Conservation (phyloP, 2,329 filamentous ascomycete species). For the Monilinia polystroma region DNA sequence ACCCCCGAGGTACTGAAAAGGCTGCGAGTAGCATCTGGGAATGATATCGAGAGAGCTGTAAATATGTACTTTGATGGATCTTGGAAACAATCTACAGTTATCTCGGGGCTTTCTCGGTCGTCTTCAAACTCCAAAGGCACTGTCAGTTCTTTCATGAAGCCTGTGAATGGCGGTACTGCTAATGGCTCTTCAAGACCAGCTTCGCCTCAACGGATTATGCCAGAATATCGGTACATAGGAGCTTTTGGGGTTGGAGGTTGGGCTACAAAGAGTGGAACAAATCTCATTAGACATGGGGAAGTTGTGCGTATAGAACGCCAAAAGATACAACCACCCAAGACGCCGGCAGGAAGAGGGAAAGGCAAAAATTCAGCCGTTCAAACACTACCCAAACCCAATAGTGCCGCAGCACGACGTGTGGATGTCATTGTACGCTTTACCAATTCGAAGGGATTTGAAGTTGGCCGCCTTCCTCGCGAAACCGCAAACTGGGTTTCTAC, state of each 20-base stretch:
- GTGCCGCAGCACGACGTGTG: conserved; percentile 59
- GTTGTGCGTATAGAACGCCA: conserved; percentile 82
- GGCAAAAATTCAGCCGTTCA: conserved; percentile 40
- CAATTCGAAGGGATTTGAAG: conserved; percentile 72
- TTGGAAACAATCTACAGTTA: conserved; percentile 48
- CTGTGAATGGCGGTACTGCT: conserved; percentile 7
- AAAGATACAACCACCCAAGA: conserved; percentile 63
- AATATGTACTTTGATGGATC: conserved; percentile 72
- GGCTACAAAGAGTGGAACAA: conserved; percentile 80
- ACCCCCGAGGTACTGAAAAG: conserved; percentile 48
- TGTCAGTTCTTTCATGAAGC: conserved; percentile 34
- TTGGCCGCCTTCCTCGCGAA: conserved; percentile 84
- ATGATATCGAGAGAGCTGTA: conserved; percentile 60
- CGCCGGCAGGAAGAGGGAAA: conserved; percentile 47
- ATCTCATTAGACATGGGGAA: conserved; percentile 77
- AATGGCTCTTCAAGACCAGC: conserved; percentile 36
- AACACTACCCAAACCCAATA: conserved; percentile 37
- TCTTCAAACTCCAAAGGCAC: conserved; percentile 26
- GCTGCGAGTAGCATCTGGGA: conserved; percentile 55
- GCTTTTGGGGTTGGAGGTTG: conserved; percentile 90
- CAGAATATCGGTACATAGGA: conserved; percentile 73
- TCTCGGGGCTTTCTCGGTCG: conserved; percentile 14
- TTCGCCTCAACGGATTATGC: conserved; percentile 44
- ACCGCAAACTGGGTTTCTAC: conserved; percentile 89
- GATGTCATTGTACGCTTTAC: conserved; percentile 94